phyloP scores from a whole-genome alignment of 2,329 filamentous ascomycete genomes.

The Plectosphaerella cucumerina region DNA sequence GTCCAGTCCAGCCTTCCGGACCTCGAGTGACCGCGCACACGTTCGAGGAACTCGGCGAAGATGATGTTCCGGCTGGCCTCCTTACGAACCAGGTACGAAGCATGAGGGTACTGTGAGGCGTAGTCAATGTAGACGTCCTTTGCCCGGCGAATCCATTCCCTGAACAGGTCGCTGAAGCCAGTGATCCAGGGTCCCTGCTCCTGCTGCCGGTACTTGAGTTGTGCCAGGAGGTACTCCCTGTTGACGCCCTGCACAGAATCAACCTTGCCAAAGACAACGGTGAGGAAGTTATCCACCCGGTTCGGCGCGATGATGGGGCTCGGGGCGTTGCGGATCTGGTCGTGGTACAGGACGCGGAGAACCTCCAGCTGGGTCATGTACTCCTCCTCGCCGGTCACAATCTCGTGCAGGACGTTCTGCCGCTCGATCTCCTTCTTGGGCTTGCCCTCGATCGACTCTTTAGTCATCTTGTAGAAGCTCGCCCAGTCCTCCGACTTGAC shows the following conservation, averaged over 20 bases:
- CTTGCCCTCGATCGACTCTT: conserved; percentile 66
- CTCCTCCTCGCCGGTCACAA: conserved; percentile 86
- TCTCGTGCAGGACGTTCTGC: conserved; percentile 93
- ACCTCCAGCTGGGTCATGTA: conserved; percentile 90
- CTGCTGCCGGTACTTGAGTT: conserved; percentile 93
- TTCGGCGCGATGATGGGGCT: conserved; percentile 79
- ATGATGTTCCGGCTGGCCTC: conserved; percentile 81
- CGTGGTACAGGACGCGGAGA: conserved; percentile 78
- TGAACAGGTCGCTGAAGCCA: conserved; percentile 94
- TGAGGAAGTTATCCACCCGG: conserved; percentile 73
- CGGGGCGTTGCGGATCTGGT: conserved; percentile 67
- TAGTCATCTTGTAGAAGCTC: conserved; percentile 79
- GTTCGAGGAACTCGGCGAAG: conserved; percentile 82
- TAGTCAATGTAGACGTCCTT: conserved; percentile 88
- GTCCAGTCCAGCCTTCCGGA: conserved; percentile 88
- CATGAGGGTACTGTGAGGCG: conserved; percentile 79
- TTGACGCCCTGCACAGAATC: conserved; percentile 87
- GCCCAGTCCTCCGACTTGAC: conserved; percentile 80
- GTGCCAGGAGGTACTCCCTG: conserved; percentile 85
- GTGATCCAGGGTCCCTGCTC: conserved; percentile 94
- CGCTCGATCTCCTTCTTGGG: conserved; percentile 85
- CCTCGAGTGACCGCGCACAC: conserved; percentile 71
- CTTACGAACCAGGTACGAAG: conserved; percentile 76
- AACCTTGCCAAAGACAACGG: conserved; percentile 84
- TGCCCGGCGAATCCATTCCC: conserved; percentile 97